Conservation (phyloP, 148 eudicot genomes). For the Spergularia marina region DNA sequence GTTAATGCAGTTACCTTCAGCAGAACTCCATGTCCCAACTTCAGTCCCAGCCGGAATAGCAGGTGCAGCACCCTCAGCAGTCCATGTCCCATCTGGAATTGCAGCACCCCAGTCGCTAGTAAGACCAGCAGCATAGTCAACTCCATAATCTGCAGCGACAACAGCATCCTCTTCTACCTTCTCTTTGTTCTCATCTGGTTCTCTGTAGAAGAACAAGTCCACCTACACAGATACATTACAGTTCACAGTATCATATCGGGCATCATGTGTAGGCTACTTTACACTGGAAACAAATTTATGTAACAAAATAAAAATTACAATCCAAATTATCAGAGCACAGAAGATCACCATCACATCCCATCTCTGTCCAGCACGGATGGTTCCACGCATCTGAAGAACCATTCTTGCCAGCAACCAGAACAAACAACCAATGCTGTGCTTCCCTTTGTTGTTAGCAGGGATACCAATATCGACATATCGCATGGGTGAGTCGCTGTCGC, state of each 20-base stretch:
- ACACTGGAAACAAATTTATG: neutral
- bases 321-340: neutral
- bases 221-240: conserved; percentile 30
- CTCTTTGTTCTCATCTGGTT: conserved; percentile 64
- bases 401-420: conserved; percentile 69
- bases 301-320: neutral
- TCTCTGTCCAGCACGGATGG: conserved; percentile 48
- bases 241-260: too few relatives aligned
- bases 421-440: conserved; percentile 66
- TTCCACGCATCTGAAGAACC: conserved; percentile 73
- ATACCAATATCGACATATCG: conserved; percentile 63
- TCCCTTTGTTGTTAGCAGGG: conserved; percentile 76
- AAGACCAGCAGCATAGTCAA: conserved; percentile 31
- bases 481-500: conserved; percentile 72
- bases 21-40: conserved; percentile 26
- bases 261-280: too few relatives aligned
- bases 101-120: conserved; percentile 31
- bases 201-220: conserved; percentile 66
- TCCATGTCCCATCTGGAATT: neutral
- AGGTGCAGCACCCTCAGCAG: neutral
- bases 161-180: conserved; percentile 47
- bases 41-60: conserved; percentile 23
- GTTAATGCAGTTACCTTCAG: conserved; percentile 26
- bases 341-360: conserved; percentile 65
- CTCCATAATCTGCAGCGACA: conserved; percentile 37